Percentiles rank a stretch among this genome's conserved stretches.
Evolutionary conservation across 2,329 filamentous ascomycete species (phyloP).

Genomic region (Bimuria novae-zelandiae): DNA sequence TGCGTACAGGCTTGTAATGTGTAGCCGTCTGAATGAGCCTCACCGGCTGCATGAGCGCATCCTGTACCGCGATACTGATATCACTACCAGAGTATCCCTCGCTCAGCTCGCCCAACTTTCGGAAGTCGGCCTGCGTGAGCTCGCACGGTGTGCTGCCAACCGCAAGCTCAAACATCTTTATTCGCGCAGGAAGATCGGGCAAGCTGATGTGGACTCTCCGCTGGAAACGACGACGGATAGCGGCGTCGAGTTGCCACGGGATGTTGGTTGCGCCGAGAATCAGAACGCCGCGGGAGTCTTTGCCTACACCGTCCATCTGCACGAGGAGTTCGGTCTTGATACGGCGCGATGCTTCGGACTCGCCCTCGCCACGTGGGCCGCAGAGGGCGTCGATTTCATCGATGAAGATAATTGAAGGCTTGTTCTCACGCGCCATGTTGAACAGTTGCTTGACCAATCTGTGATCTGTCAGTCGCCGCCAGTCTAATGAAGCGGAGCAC

Average conservation of each 20-base stretch:
- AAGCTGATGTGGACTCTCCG: slow-evolving; percentile 93
- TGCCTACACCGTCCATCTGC: slow-evolving; percentile 98
- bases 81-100: slow-evolving; percentile 97
- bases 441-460: slow-evolving; percentile 96
- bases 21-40: slow-evolving; percentile 96
- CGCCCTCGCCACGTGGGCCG: slow-evolving; percentile 88
- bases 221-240: slow-evolving; percentile 95
- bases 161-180: slow-evolving; percentile 93
- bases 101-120: slow-evolving; percentile 76
- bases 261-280: slow-evolving; percentile 98
- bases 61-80: slow-evolving; percentile 93
- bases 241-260: slow-evolving; percentile 96
- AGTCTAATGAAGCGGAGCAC: background rate
- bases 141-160: slow-evolving; percentile 93
- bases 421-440: slow-evolving; percentile 97
- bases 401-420: slow-evolving; percentile 97
- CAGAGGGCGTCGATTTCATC: slow-evolving; percentile 97
- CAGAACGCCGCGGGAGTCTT: slow-evolving; percentile 89
- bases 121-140: slow-evolving; percentile 76
- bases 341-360: slow-evolving; percentile 93
- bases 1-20: slow-evolving; percentile 86
- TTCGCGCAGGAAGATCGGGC: slow-evolving; percentile 83
- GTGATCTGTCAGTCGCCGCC: slow-evolving; percentile 15
- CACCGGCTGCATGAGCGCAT: slow-evolving; percentile 96
- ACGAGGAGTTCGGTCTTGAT: slow-evolving; percentile 99